Evolutionary conservation across 1,284 basidiomycete genomes (phyloP).

Genomic region (Apiotrichum akiyoshidainum): DNA sequence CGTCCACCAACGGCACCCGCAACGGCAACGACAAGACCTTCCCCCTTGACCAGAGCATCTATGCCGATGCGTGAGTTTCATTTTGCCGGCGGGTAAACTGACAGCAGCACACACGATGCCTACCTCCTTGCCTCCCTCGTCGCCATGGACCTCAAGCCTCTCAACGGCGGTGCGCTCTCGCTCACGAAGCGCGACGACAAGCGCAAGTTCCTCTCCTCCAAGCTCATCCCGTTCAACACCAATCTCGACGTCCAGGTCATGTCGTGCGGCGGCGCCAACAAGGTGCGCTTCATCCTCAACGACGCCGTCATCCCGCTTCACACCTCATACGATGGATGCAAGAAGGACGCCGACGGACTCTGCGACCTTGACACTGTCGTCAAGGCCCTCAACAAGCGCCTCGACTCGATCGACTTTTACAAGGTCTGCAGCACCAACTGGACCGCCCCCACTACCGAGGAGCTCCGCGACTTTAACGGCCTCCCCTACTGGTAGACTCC

Average conservation of each 20-base stretch:
- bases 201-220: slow-evolving; percentile 63
- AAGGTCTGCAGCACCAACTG: slow-evolving; percentile 59
- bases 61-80: slow-evolving; percentile 54
- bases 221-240: slow-evolving; percentile 72
- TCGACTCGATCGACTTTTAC: slow-evolving; percentile 67
- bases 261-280: slow-evolving; percentile 33
- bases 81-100: too few relatives aligned
- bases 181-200: neutral
- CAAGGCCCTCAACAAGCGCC: slow-evolving; percentile 63
- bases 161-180: slow-evolving; percentile 32
- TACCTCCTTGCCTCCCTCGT: slow-evolving; percentile 73
- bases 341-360: slow-evolving; percentile 66
- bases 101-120: slow-evolving; percentile 52
- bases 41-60: slow-evolving; percentile 74
- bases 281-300: slow-evolving; percentile 57
- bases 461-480: too few relatives aligned
- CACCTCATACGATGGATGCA: slow-evolving; percentile 66
- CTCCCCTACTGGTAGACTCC: too few relatives aligned
- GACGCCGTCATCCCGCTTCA: slow-evolving; percentile 82
- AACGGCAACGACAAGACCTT: slow-evolving; percentile 67
- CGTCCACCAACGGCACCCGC: slow-evolving; percentile 74
- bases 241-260: slow-evolving; percentile 44
- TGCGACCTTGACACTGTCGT: slow-evolving; percentile 76
- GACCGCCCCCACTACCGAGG: too few relatives aligned
- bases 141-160: slow-evolving; percentile 64